phyloP scores from a whole-genome alignment of 805 yeast genomes.

The Monosporozyma aerobia region DNA sequence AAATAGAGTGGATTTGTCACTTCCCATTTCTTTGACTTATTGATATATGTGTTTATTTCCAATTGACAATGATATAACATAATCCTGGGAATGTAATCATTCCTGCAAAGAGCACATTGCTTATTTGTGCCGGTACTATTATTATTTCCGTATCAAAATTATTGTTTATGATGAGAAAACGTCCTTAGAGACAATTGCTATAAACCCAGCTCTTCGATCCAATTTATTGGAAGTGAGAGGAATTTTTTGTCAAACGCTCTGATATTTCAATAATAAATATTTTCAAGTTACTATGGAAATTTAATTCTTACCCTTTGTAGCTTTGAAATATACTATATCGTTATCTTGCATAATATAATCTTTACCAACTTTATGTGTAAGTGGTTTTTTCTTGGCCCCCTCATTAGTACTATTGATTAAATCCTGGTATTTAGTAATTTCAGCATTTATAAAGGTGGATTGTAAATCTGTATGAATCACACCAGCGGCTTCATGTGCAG shows the following conservation, averaged over 20 bases:
- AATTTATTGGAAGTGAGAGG: constrained; percentile 23
- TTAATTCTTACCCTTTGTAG: constrained; percentile 49
- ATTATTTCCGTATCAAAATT: neutral
- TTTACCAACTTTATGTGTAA: constrained; percentile 42
- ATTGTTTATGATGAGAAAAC: constrained; percentile 32
- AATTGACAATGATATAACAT: too few relatives aligned
- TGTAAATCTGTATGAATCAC: constrained; percentile 79
- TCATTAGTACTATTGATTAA: neutral
- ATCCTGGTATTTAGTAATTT: constrained; percentile 61
- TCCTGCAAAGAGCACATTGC: too few relatives aligned
- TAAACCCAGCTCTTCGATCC: constrained; percentile 37
- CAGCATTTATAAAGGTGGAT: constrained; percentile 72
- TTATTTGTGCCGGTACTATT: neutral
- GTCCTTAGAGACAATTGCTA: constrained; percentile 32
- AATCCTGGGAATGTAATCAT: neutral
- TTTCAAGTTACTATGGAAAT: neutral
- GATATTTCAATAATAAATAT: constrained; percentile 11
- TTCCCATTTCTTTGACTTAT: neutral
- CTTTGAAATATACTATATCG: constrained; percentile 66
- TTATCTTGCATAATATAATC: constrained; percentile 76
- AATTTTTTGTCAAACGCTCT: constrained; percentile 31
- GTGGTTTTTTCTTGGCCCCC: constrained; percentile 9
- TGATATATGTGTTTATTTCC: too few relatives aligned
- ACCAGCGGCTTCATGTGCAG: constrained; percentile 87
- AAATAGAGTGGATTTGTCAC: neutral